A percentile compares a stretch with the other conserved stretches of the same genome.
Conservation (phyloP, 805 yeast species). For the Saturnispora mendoncae region DNA sequence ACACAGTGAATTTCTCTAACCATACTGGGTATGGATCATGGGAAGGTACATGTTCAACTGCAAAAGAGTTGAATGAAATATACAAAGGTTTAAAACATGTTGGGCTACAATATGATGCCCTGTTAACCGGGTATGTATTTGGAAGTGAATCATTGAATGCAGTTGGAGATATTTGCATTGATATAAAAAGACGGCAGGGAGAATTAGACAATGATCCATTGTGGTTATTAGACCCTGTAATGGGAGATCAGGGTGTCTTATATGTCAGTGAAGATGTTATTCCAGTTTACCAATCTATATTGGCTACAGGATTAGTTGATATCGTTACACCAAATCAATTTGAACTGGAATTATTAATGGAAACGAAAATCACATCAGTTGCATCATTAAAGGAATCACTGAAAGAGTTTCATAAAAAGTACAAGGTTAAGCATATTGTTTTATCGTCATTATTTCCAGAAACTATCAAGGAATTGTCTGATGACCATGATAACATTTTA, state of each 20-base stretch:
- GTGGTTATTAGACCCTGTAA: constrained; percentile 68
- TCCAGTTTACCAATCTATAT: constrained; percentile 45
- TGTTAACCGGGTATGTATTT: constrained; percentile 64
- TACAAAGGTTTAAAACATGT: constrained; percentile 32
- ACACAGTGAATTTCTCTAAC: constrained; percentile 58
- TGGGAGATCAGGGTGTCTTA: constrained; percentile 69
- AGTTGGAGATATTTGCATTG: constrained; percentile 31
- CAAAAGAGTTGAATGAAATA: constrained; percentile 32
- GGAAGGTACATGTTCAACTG: constrained; percentile 37
- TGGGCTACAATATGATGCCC: constrained; percentile 38
- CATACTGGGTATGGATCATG: constrained; percentile 64
- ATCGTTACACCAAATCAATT: constrained; percentile 86
- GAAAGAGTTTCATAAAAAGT: constrained; percentile 37
- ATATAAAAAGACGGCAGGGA: constrained; percentile 30
- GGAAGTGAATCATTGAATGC: constrained; percentile 40
- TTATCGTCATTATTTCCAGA: constrained; percentile 45
- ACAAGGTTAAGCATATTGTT: constrained; percentile 50
- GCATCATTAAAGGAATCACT: constrained; percentile 40
- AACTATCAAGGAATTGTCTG: constrained; percentile 11
- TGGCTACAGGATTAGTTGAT: constrained; percentile 44
- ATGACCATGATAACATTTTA: constrained; percentile 24
- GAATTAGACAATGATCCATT: constrained; percentile 18
- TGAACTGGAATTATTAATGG: constrained; percentile 62
- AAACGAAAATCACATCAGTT: constrained; percentile 32
- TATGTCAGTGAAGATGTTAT: constrained; percentile 54